These are phyloP conservation scores for Ilex paraguariensis DNA, from an alignment of 305 asterid genomes.

Conservation along the genomic window DNA sequence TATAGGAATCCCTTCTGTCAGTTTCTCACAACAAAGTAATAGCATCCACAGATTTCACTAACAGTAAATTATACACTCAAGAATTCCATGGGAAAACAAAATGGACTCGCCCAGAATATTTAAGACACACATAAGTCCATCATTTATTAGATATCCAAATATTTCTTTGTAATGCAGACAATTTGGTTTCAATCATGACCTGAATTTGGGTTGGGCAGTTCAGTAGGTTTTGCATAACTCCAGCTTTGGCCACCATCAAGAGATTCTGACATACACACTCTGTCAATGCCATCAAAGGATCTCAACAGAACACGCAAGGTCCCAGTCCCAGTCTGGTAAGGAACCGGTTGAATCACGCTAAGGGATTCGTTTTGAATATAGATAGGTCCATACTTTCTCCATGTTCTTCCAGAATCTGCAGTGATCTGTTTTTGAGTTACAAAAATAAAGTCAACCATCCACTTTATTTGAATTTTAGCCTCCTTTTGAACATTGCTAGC, in stretches of 20 bases:
- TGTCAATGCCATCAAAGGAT: slow-evolving; percentile 56
- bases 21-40: too few species aligned
- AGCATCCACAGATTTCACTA: too few species aligned
- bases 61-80: too few species aligned
- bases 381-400: slow-evolving; percentile 91
- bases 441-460: slow-evolving; percentile 5
- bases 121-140: too few species aligned
- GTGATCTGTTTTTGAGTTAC: slow-evolving; percentile 48
- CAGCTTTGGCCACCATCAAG: slow-evolving; percentile 75
- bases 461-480: not conserved
- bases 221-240: slow-evolving; percentile 70
- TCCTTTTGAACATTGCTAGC: not conserved
- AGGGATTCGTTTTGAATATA: slow-evolving; percentile 50
- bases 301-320: slow-evolving; percentile 69
- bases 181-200: slow-evolving; percentile 29
- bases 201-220: slow-evolving; percentile 89
- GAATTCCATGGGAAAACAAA: too few species aligned
- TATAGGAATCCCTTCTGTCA: too few species aligned
- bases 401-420: slow-evolving; percentile 63
- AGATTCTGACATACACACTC: slow-evolving; percentile 82
- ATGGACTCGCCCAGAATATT: too few species aligned
- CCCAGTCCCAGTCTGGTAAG: slow-evolving; percentile 74
- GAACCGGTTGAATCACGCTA: slow-evolving; percentile 88
- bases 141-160: slow-evolving; percentile 2
- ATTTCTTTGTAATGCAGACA: slow-evolving; percentile 1